Evolutionary conservation across 352 stramenopile genomes (phyloP).

Genomic region (Phytopythium chamaehyphon): DNA sequence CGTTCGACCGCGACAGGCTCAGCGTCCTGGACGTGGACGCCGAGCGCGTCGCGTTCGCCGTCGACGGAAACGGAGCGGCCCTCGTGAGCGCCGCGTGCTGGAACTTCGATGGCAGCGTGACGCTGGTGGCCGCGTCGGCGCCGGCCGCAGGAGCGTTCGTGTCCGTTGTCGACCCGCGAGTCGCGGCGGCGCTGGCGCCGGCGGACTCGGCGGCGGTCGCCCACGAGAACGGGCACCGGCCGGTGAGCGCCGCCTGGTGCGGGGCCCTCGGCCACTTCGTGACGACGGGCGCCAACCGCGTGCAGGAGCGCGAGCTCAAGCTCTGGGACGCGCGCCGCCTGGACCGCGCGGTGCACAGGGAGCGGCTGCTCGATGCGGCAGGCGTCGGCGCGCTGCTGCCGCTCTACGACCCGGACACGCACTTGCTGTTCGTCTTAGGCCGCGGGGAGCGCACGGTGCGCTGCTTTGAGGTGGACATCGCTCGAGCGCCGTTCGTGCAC

Average conservation of each 20-base stretch:
- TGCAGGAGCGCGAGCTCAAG: conserved; percentile 76
- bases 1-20: conserved; percentile 36
- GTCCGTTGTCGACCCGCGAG: conserved; percentile 52
- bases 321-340: conserved; percentile 70
- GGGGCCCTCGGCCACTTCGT: conserved; percentile 46
- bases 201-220: conserved; percentile 15
- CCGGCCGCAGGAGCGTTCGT: conserved; percentile 39
- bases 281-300: conserved; percentile 51
- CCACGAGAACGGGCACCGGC: conserved; percentile 39
- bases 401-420: conserved; percentile 62
- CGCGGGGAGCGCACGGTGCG: conserved; percentile 65
- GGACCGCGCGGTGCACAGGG: conserved; percentile 34
- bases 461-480: conserved; percentile 54
- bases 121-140: conserved; percentile 30
- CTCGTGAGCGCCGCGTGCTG: conserved; percentile 36
- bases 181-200: neutral
- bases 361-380: conserved; percentile 50
- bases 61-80: conserved; percentile 4
- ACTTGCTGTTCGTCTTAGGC: conserved; percentile 66
- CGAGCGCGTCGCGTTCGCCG: conserved; percentile 19
- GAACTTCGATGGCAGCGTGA: conserved; percentile 66
- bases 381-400: conserved; percentile 61
- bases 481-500: conserved; percentile 29
- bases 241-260: conserved; percentile 56
- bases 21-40: conserved; percentile 41